Evolutionary conservation across 352 stramenopile genomes (phyloP), one percentile per base, ranked within the genome.

Genomic region (Pythium chondricola): DNA sequence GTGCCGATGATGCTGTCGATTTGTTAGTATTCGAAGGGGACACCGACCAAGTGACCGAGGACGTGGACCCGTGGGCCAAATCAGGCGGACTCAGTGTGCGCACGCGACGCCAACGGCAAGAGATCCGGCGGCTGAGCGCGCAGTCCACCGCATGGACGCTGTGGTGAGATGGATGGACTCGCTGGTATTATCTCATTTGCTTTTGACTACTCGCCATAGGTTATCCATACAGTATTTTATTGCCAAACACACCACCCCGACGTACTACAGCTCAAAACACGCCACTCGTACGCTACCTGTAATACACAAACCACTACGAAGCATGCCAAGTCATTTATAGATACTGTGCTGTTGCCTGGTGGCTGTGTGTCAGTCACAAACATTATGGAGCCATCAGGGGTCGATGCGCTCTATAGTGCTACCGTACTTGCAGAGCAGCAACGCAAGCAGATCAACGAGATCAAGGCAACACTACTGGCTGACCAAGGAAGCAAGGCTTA

Each of bases 21-120:
- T 31, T 63, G 22, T 56, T 59, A 65, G 56, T 65, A 56, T 48
- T 51, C 50, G 36, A 63, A 58, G 43, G 48, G 41, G 53, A 56
- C 35, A 18, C 40, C 48, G 48, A 55, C 27, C 30, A 50, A 48
- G 18, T 57, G 43, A 53, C 25, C 20, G 41, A 51, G 49, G 24
- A 7, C 24, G 49, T 36, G 44, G 41, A 51, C 47, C 26, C 13
- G 27, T 51, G 42, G 44, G 41, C 17, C 9, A 29, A 42, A 30
- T 44, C 26, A 1, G 26, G 52, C 39, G 38, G 40, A 20, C 14
- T 48, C 16, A 36, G 42, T 18, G 38, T 58, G 20, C 56, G 49
- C 5, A 63, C 56, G 8, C 44, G 56, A 25, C 43, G 44, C 16
- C 56, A 65, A 18, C 49, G 36, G 2, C 25, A 41, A 25, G 43